Evolutionary conservation across 257 asterid species (phyloP).

Genomic region (Solanum ossicruentum): DNA sequence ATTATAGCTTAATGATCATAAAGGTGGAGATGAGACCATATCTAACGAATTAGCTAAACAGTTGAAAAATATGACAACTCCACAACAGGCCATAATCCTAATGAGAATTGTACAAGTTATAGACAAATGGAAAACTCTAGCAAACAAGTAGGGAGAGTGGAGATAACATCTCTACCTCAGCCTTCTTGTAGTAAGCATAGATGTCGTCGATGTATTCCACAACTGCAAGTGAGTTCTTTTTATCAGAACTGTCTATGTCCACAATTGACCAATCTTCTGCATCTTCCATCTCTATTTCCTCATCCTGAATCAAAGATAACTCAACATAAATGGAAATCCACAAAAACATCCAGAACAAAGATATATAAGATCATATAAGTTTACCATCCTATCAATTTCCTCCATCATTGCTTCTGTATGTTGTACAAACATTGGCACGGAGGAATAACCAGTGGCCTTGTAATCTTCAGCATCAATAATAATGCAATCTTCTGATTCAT

Average conservation of each 20-base stretch:
- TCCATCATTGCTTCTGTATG: conserved; percentile 75
- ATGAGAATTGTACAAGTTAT: neutral
- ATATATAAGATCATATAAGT: neutral
- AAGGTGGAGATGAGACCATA: neutral
- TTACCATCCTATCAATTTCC: conserved; percentile 79
- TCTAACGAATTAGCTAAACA: too few species aligned
- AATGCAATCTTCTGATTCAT: conserved; percentile 21
- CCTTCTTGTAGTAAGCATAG: conserved; percentile 30
- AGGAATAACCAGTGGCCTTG: conserved; percentile 12
- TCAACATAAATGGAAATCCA: neutral
- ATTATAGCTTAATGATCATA: neutral
- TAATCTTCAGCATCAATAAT: conserved; percentile 31
- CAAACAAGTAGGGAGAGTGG: neutral
- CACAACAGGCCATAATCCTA: neutral
- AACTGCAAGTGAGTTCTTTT: conserved; percentile 47
- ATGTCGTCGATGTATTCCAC: conserved; percentile 59
- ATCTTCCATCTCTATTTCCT: conserved; percentile 61
- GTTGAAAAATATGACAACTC: neutral
- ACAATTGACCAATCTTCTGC: conserved; percentile 19
- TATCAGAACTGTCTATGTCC: conserved; percentile 48
- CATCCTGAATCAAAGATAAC: conserved; percentile 13
- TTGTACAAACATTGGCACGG: conserved; percentile 60
- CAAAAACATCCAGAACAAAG: neutral
- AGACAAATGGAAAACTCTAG: neutral
- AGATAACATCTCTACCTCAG: conserved; percentile 33